Percentiles rank a stretch among this genome's conserved stretches.
These are phyloP conservation scores for Aspergillus amoenus DNA, from an alignment of 2,329 filamentous ascomycete genomes.

Conservation along the genomic window DNA sequence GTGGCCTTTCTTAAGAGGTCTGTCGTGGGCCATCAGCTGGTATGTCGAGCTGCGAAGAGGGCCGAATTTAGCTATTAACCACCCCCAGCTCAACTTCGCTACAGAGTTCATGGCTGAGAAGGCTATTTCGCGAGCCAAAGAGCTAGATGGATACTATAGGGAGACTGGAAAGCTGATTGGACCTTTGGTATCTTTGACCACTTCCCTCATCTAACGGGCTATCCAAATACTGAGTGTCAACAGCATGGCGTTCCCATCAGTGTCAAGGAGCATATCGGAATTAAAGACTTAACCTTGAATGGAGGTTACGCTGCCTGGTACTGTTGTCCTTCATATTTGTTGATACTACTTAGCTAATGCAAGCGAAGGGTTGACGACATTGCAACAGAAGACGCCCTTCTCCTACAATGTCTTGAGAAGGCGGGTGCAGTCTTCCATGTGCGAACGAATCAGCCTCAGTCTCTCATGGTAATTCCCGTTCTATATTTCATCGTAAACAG, in stretches of 20 bases:
- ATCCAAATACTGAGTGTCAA: neutral
- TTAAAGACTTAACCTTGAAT: slow-evolving; percentile 48
- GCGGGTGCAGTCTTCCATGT: slow-evolving; percentile 46
- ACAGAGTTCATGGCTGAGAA: slow-evolving; percentile 40
- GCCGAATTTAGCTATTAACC: neutral
- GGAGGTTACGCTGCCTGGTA: slow-evolving; percentile 39
- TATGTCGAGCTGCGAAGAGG: slow-evolving; percentile 9
- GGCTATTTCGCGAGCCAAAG: slow-evolving; percentile 33
- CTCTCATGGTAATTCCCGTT: slow-evolving; percentile 33
- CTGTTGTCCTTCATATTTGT: too few species aligned
- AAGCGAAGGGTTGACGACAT: slow-evolving; percentile 35
- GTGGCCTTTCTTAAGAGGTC: slow-evolving; percentile 35
- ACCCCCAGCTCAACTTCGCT: slow-evolving; percentile 33
- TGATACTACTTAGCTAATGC: neutral
- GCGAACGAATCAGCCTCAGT: slow-evolving; percentile 45
- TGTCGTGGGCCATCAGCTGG: slow-evolving; percentile 35
- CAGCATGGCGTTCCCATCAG: slow-evolving; percentile 56
- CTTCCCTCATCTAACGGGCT: neutral
- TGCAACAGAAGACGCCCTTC: slow-evolving; percentile 34
- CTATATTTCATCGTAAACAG: neutral
- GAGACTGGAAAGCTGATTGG: slow-evolving; percentile 48
- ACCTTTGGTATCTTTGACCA: slow-evolving; percentile 33
- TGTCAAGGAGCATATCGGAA: slow-evolving; percentile 62
- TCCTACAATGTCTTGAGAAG: slow-evolving; percentile 32
- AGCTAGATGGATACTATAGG: slow-evolving; percentile 32